phyloP scores from a whole-genome alignment of 179 eudicot genomes.

The Gypsophila paniculata region DNA sequence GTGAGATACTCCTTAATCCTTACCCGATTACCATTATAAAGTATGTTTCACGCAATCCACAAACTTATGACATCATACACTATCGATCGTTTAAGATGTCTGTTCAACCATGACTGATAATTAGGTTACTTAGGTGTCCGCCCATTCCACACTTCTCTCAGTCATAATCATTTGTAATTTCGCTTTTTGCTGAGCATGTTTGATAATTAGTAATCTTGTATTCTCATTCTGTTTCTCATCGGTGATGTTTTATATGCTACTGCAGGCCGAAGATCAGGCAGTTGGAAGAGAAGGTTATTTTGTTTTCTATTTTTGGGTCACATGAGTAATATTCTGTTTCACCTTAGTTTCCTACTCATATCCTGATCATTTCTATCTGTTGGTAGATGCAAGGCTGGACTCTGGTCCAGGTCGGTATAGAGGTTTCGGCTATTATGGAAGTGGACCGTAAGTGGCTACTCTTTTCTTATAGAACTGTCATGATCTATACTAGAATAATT shows the following conservation, averaged over 20 bases:
- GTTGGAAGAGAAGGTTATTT: slow-evolving; percentile 57
- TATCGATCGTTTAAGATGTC: not conserved
- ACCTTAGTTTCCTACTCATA: slow-evolving; percentile 3
- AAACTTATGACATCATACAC: not conserved
- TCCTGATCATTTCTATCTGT: slow-evolving; percentile 21
- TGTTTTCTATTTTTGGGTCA: not conserved
- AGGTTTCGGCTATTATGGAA: slow-evolving; percentile 44
- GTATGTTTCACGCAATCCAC: not conserved
- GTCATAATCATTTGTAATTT: not conserved
- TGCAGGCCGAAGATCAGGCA: slow-evolving; percentile 81
- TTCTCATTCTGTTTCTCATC: not conserved
- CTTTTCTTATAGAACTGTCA: not conserved
- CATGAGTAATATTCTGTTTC: not conserved
- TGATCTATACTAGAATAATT: not conserved
- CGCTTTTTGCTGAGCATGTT: not conserved
- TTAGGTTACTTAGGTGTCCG: not conserved
- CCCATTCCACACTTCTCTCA: not conserved
- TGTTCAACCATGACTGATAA: not conserved
- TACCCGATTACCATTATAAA: not conserved
- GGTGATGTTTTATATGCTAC: slow-evolving; percentile 4
- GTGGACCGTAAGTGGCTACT: slow-evolving; percentile 65
- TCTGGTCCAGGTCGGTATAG: slow-evolving; percentile 49
- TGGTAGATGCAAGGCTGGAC: slow-evolving; percentile 43
- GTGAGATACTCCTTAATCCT: not conserved
- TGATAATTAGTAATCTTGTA: not conserved